phyloP scores from a whole-genome alignment of 1,284 basidiomycete species.

The Phlebopus sp. region DNA sequence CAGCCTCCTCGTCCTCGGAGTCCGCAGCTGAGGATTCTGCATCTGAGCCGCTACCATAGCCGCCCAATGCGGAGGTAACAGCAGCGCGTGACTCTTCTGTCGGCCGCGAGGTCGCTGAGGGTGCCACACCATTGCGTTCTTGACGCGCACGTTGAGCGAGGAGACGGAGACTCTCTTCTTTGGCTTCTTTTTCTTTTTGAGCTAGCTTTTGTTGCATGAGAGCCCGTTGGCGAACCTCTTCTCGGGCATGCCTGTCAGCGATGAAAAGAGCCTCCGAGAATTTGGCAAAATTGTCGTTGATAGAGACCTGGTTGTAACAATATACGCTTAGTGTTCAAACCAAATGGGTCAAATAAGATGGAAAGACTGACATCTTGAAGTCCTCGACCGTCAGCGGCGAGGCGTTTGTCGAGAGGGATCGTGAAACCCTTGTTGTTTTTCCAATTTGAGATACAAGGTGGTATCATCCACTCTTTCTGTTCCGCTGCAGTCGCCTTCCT shows the following conservation, averaged over 20 bases:
- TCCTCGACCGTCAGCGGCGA: constrained; percentile 96
- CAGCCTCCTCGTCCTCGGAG: constrained; percentile 74
- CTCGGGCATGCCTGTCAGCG: constrained; percentile 96
- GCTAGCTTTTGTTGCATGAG: constrained; percentile 98
- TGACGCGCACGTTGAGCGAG: constrained; percentile 95
- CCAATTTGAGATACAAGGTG: constrained; percentile 99
- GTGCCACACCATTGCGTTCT: constrained; percentile 80
- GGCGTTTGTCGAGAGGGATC: constrained; percentile 96
- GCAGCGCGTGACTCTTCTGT: constrained; percentile 58
- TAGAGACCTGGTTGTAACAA: constrained; percentile 67
- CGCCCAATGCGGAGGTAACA: constrained; percentile 78
- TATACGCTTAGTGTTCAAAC: constrained; percentile 5
- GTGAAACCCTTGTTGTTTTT: constrained; percentile 99
- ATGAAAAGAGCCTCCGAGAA: constrained; percentile 96
- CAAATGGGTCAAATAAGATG: background rate
- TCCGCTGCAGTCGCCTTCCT: constrained; percentile 95
- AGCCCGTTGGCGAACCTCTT: constrained; percentile 94
- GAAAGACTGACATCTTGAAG: constrained; percentile 85
- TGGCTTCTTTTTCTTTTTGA: constrained; percentile 93
- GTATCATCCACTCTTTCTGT: constrained; percentile 99
- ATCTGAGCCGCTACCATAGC: constrained; percentile 78
- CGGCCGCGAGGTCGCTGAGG: constrained; percentile 48
- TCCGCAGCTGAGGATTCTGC: constrained; percentile 47
- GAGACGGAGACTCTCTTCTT: constrained; percentile 93
- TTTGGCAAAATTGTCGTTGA: constrained; percentile 99